Conservation (phyloP, 78 protist species). For the Trichosphaerium sp. region DNA sequence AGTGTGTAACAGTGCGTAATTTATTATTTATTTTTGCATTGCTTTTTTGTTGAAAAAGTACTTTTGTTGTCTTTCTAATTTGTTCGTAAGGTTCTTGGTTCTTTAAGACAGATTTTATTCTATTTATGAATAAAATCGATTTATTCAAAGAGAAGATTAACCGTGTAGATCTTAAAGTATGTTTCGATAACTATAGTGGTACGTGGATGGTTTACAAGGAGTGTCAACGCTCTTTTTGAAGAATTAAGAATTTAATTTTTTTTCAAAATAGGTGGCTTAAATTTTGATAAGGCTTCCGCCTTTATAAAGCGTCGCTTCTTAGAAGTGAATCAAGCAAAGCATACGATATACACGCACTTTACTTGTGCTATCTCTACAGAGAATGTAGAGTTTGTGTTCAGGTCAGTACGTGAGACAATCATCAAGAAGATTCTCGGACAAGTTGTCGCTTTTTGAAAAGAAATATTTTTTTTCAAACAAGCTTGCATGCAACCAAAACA, state of each 20-base stretch:
- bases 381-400: constrained; percentile 53
- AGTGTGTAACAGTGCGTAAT: constrained; percentile 51
- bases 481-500: no score
- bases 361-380: constrained; percentile 75
- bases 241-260: constrained; percentile 23
- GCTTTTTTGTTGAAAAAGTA: no score
- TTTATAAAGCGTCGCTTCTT: constrained; percentile 33
- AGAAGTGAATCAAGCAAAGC: constrained; percentile 17
- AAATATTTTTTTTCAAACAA: no score
- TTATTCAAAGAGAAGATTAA: constrained; percentile 59
- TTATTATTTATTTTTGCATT: constrained; percentile 16
- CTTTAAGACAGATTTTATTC: constrained; percentile 37
- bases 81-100: no score
- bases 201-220: constrained; percentile 9
- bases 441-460: no score
- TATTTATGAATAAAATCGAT: constrained; percentile 65
- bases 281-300: constrained; percentile 15
- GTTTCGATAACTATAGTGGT: constrained; percentile 53
- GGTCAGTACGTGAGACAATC: constrained; percentile 24
- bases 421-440: background rate
- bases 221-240: no score
- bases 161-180: constrained; percentile 23
- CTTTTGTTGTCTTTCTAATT: no score
- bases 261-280: constrained; percentile 20
- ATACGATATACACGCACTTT: constrained; percentile 45